These are phyloP conservation scores for Kodamaea hsintzibuensis DNA, from an alignment of 805 yeast species.

Conservation along the genomic window DNA sequence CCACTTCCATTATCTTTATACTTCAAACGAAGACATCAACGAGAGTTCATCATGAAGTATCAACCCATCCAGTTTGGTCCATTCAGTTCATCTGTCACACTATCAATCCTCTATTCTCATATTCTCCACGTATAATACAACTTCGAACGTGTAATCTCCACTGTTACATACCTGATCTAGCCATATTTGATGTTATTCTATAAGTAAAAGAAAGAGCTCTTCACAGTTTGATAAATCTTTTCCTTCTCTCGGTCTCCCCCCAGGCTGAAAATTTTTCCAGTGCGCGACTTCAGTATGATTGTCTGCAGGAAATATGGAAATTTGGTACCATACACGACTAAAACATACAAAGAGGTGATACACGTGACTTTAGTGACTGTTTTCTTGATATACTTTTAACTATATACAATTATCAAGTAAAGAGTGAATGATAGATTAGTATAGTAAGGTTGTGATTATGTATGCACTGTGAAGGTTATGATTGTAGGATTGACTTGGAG, in stretches of 20 bases:
- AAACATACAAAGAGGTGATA: background rate
- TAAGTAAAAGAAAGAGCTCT: conserved; percentile 13
- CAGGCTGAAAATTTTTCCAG: conserved; percentile 12
- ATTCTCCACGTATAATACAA: background rate
- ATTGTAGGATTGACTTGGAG: too few relatives aligned
- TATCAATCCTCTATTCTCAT: too few relatives aligned
- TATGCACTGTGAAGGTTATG: background rate
- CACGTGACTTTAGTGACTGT: conserved; percentile 17
- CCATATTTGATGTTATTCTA: conserved; percentile 43
- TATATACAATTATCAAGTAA: background rate
- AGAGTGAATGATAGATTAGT: background rate
- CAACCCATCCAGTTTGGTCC: too few relatives aligned
- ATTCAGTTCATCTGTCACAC: background rate
- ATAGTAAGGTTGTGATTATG: conserved; percentile 3
- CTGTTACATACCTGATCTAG: conserved; percentile 62
- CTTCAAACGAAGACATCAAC: too few relatives aligned
- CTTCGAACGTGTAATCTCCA: background rate
- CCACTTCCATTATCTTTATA: too few relatives aligned
- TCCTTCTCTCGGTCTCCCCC: conserved; percentile 5
- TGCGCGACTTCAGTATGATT: background rate
- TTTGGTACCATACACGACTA: background rate
- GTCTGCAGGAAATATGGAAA: conserved; percentile 4
- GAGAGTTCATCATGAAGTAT: too few relatives aligned
- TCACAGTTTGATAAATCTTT: conserved; percentile 9
- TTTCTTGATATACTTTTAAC: conserved; percentile 4